phyloP scores from a whole-genome alignment of 2,329 filamentous ascomycete species.

The Claviceps cyperi region DNA sequence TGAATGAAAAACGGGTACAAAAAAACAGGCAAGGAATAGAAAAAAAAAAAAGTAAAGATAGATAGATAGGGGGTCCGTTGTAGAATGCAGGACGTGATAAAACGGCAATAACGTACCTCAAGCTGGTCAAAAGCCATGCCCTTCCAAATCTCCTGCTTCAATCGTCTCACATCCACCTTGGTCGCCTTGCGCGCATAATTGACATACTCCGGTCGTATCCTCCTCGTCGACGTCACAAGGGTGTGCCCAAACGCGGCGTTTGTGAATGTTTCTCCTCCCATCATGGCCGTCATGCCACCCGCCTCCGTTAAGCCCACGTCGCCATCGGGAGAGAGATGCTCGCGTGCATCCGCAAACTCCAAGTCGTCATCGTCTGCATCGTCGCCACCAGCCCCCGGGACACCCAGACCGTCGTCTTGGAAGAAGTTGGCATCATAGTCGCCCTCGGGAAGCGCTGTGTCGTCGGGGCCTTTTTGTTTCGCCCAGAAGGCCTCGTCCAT shows the following conservation, averaged over 20 bases:
- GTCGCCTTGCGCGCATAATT: conserved; percentile 57
- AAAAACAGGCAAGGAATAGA: neutral
- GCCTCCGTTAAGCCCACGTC: conserved; percentile 31
- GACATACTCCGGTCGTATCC: conserved; percentile 52
- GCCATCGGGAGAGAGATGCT: conserved; percentile 58
- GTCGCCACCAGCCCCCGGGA: conserved; percentile 37
- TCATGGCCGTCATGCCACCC: conserved; percentile 34
- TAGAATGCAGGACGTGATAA: neutral
- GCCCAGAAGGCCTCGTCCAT: conserved; percentile 98
- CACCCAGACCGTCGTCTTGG: conserved; percentile 67
- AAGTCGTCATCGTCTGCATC: conserved; percentile 51
- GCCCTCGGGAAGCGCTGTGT: conserved; percentile 46
- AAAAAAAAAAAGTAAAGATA: neutral
- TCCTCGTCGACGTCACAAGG: conserved; percentile 48
- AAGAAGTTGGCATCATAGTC: conserved; percentile 98
- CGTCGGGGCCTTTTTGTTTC: conserved; percentile 49
- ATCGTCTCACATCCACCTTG: conserved; percentile 53
- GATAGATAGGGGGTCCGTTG: too few relatives aligned
- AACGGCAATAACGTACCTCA: conserved; percentile 27
- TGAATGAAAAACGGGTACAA: neutral
- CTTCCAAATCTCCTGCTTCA: conserved; percentile 60
- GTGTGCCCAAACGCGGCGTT: conserved; percentile 47
- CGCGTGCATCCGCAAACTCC: conserved; percentile 67
- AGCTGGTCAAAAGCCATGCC: conserved; percentile 44
- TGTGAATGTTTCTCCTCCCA: conserved; percentile 35